Evolutionary conservation across 1,139 yeast species (phyloP), one percentile per base, ranked within the genome.

Genomic region (Geotrichum reessii): DNA sequence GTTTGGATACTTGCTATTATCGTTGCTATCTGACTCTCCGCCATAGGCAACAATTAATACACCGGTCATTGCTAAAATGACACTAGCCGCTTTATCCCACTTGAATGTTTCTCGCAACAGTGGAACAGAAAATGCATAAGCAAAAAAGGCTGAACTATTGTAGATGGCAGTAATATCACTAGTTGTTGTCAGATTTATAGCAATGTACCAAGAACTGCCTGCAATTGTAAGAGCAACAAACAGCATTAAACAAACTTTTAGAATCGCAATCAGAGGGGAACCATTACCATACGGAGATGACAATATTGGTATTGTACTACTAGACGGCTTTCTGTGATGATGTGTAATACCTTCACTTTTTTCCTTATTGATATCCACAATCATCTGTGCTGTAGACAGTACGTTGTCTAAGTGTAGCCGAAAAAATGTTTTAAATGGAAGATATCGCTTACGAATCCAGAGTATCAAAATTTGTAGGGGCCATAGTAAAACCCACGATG

Each of bases 81-180:
- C 96, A n/a, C 92, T 83, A 48, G 78, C 69, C 8, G 84, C 79
- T 70, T 89, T 90, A 60, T 83, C 72, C 78, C 83, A 78, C 1
- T 87, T 80, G 65, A 88, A 83, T 54, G 73, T 76, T 66, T 90
- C 97, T 31, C 70, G 63, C 56, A 90, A 76, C 50, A 90, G 72
- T 1, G 92, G 89, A 31, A 90, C 85, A 1, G 95, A 91, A 73
- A 90, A 89, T 5, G 89, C 82, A 68, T 90, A 86, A 0, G 96
- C 96, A 6, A 92, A 86, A 69, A 90, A 89, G 0, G 96, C 95
- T 12, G 92, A 85, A 68, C 95, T 88, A 73, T 90, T 90, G 73
- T 89, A 90, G 63, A 90, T 90, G 9, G 96, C 96, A 2, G 96
- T 89, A 31, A 90, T 86, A 68, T 90, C 96, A 1, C 91, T 80